Evolutionary conservation across 1,139 yeast genomes (phyloP).

Genomic region (Pichia sp.): DNA sequence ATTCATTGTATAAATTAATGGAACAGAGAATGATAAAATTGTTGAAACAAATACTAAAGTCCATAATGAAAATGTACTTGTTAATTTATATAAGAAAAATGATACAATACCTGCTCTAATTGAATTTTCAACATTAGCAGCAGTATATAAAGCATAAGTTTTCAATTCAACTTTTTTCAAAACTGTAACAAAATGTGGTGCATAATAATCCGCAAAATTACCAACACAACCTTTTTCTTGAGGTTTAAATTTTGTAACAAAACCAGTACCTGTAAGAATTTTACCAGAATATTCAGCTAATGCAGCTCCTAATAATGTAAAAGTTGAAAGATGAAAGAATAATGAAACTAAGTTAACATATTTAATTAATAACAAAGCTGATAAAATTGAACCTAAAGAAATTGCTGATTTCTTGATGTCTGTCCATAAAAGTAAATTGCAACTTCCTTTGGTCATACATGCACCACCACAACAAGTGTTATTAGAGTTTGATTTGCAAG

Average conservation of each 20-base stretch:
- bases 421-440: constrained; percentile 65
- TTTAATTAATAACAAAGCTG: constrained; percentile 57
- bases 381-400: constrained; percentile 61
- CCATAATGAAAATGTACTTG: constrained; percentile 73
- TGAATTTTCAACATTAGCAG: constrained; percentile 63
- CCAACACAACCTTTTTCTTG: constrained; percentile 30
- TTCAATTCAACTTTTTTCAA: constrained; percentile 41
- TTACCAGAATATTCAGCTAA: constrained; percentile 65
- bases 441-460: constrained; percentile 22
- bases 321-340: constrained; percentile 47
- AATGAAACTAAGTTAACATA: constrained; percentile 65
- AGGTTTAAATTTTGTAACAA: constrained; percentile 63
- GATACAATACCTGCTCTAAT: constrained; percentile 65
- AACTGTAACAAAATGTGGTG: constrained; percentile 40
- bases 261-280: constrained; percentile 62
- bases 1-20: constrained; percentile 67
- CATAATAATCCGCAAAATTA: constrained; percentile 36
- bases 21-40: constrained; percentile 64
- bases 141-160: constrained; percentile 55
- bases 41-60: constrained; percentile 53
- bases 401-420: constrained; percentile 76
- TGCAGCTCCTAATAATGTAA: constrained; percentile 49
- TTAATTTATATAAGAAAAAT: constrained; percentile 63
- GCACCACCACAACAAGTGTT: constrained; percentile 26
- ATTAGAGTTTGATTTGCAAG: constrained; percentile 12